A percentile compares a stretch with the other conserved stretches of the same genome.
phyloP scores from a whole-genome alignment of 441 rosid species.

The Macaranga tanarius region DNA sequence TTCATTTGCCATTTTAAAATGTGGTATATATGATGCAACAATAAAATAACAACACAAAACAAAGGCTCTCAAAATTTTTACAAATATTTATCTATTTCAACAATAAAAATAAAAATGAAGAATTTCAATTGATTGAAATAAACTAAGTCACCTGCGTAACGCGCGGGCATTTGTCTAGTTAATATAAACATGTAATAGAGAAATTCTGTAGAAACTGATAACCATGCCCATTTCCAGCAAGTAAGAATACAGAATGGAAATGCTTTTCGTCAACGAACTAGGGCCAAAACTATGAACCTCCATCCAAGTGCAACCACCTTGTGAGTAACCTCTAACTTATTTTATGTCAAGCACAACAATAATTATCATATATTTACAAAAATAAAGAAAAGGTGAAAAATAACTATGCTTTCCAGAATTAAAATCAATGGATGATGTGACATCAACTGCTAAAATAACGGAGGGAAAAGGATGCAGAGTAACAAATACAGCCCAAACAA shows the following conservation, averaged over 20 bases:
- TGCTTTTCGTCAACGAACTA: constrained; percentile 40
- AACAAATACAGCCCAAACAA: neutral
- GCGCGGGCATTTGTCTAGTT: too few species aligned
- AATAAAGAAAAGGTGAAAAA: constrained; percentile 9
- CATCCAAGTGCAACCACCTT: constrained; percentile 46
- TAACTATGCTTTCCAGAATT: neutral
- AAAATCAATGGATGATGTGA: constrained; percentile 1
- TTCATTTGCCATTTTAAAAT: too few species aligned
- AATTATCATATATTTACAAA: constrained; percentile 14
- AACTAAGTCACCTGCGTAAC: too few species aligned
- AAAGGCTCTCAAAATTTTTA: too few species aligned
- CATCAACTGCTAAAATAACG: constrained; percentile 5
- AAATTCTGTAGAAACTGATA: neutral
- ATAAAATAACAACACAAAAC: too few species aligned
- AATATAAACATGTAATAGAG: constrained; percentile 5
- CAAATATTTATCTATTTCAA: too few species aligned
- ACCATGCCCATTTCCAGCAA: constrained; percentile 25
- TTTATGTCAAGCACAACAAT: constrained; percentile 51
- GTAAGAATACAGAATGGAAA: constrained; percentile 55
- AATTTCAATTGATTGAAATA: too few species aligned
- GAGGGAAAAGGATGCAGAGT: neutral
- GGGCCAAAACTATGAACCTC: constrained; percentile 53
- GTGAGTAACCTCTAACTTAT: constrained; percentile 46
- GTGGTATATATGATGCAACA: too few species aligned
- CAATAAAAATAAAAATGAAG: too few species aligned